These are phyloP conservation scores for Pleurotus citrinopileatus DNA, from an alignment of 768 basidiomycete species.

Conservation along the genomic window DNA sequence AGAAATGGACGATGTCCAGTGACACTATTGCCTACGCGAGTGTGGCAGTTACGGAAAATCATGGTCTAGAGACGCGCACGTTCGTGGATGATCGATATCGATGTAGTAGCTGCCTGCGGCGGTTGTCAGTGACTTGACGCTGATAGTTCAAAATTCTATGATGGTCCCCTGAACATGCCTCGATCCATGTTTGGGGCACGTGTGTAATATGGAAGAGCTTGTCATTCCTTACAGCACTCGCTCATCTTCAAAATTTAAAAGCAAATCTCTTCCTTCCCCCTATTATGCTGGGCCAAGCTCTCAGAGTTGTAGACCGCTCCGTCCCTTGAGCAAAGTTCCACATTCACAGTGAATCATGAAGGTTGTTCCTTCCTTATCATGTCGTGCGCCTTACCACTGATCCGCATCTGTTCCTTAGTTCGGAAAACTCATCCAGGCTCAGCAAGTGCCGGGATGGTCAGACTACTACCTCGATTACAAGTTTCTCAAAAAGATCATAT, in stretches of 20 bases:
- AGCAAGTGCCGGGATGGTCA: constrained; percentile 98
- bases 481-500: constrained; percentile 97
- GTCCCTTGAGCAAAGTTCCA: background rate
- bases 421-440: constrained; percentile 94
- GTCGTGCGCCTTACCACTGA: background rate
- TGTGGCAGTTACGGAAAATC: constrained; percentile 87
- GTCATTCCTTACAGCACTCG: background rate
- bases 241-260: constrained; percentile 4
- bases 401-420: constrained; percentile 55
- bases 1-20: constrained; percentile 81
- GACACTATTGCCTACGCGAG: constrained; percentile 70
- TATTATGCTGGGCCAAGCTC: background rate
- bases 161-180: constrained; percentile 8
- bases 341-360: constrained; percentile 26
- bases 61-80: constrained; percentile 59
- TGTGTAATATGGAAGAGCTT: constrained; percentile 17
- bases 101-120: no score
- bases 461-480: constrained; percentile 97
- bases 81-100: constrained; percentile 35
- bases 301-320: background rate
- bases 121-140: no score
- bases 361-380: constrained; percentile 19
- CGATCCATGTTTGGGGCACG: constrained; percentile 23
- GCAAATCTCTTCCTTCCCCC: constrained; percentile 8
- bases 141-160: background rate